Percentiles rank a stretch among this genome's conserved stretches.
phyloP scores from a whole-genome alignment of 164 flowering plant genomes.

The Aristolochia fimbriata region DNA sequence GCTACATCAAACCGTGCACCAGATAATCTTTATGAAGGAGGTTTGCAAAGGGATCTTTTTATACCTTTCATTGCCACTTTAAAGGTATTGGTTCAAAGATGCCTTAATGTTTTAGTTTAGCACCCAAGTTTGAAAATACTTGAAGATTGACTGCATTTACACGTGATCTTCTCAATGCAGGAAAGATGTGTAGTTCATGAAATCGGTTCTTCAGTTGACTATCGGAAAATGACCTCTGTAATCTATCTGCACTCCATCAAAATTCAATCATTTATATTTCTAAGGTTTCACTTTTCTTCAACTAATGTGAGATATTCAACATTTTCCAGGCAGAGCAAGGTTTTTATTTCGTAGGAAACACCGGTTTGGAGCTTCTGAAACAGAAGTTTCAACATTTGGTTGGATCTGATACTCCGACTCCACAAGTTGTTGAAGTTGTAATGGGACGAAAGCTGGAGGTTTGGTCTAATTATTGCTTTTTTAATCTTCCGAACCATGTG shows the following conservation, averaged over 20 bases:
- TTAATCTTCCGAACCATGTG: background rate
- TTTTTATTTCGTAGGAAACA: slow-evolving; percentile 65
- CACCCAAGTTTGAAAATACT: background rate
- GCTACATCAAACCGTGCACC: slow-evolving; percentile 98
- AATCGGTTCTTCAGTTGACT: slow-evolving; percentile 84
- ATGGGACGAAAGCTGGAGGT: slow-evolving; percentile 93
- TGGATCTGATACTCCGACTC: slow-evolving; percentile 42
- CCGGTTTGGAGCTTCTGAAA: slow-evolving; percentile 40
- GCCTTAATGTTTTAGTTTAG: background rate
- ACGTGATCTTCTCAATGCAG: slow-evolving; percentile 29
- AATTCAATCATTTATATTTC: background rate
- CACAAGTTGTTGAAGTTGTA: slow-evolving; percentile 89
- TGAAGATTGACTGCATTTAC: background rate
- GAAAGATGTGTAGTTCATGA: slow-evolving; percentile 84
- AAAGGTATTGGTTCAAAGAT: slow-evolving; percentile 44
- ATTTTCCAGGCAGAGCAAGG: slow-evolving; percentile 73
- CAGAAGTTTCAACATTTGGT: slow-evolving; percentile 58
- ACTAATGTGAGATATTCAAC: background rate
- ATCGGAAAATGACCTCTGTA: slow-evolving; percentile 92
- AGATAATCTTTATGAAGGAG: slow-evolving; percentile 90
- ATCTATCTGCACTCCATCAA: background rate
- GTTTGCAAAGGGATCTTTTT: slow-evolving; percentile 95
- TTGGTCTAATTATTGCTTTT: background rate
- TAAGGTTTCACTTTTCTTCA: background rate
- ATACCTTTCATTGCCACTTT: slow-evolving; percentile 84